Evolutionary conservation across 768 basidiomycete genomes (phyloP).

Genomic region (Russula sp.): DNA sequence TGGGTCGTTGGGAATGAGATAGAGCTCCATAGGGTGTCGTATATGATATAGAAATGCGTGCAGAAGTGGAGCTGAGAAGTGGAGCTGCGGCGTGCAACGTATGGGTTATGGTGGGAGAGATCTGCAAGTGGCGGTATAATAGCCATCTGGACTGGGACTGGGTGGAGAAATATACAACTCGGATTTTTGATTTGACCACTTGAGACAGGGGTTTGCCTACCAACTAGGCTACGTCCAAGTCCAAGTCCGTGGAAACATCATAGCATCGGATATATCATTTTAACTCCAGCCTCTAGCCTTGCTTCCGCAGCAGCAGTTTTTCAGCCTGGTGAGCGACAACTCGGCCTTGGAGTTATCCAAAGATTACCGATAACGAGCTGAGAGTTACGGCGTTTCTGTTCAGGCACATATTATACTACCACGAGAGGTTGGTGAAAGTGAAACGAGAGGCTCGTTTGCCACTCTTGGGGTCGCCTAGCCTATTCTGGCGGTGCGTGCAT

Average conservation of each 20-base stretch:
- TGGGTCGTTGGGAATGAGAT: constrained; percentile 45
- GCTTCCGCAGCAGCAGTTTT: background rate
- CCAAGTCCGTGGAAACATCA: background rate
- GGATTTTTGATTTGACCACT: constrained; percentile 8
- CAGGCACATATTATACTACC: no score
- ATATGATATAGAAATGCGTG: constrained; percentile 1
- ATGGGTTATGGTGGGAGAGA: background rate
- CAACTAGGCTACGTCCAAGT: no score
- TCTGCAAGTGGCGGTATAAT: constrained; percentile 1
- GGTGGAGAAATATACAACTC: background rate
- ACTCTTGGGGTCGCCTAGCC: no score
- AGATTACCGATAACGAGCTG: no score
- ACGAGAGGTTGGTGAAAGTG: background rate
- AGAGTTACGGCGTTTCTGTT: no score
- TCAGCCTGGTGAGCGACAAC: background rate
- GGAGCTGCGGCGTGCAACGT: constrained; percentile 9
- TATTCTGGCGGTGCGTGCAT: no score
- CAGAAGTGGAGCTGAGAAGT: constrained; percentile 10
- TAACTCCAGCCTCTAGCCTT: background rate
- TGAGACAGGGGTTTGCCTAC: background rate
- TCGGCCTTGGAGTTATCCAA: no score
- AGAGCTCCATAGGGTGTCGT: constrained; percentile 38
- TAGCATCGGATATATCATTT: background rate
- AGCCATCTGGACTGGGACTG: constrained; percentile 3
- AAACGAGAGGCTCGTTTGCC: no score